Evolutionary conservation across 805 yeast genomes (phyloP), one percentile per base, ranked within the genome.

Genomic region (Komagataella kurtzmanii): DNA sequence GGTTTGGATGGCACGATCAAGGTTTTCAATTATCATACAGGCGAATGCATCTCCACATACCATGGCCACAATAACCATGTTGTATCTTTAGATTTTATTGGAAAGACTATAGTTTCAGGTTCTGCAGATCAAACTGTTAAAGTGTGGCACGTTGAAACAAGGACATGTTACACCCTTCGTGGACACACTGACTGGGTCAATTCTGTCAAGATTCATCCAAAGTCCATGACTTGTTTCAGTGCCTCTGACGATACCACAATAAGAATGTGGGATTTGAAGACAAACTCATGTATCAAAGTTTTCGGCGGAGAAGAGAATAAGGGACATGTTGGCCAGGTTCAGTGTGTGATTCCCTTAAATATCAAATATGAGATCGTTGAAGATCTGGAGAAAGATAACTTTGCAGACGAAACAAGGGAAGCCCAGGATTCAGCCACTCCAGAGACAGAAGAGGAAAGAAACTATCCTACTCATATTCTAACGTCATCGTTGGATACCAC

Each of bases 161-260:
- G 96, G 67, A 86, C 95, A 0, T 93, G 97, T 62, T 88, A 85
- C 66, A 89, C 98, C 0, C 72, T 93, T 53, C 74, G 97, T 46
- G 99, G 99, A 6, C 99, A 93, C 64, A 77, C 85, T 0, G 97
- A 87, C 58, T 83, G 95, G 81, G 97, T 93, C 17, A 89, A 88
- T 57, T 80, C 86, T 55, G 98, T 93, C 51, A 86, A 86, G 68
- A 80, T 90, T 52, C 96, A 90, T 65, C 76, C 86, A 3, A 78
- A 78, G 52, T 81, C 95, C 47, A 79, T 80, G 54, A 84, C 95
- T 1, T 76, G 89, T 17, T 88, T 85, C 66, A 82, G 93, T 61
- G 88, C 95, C 3, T 81, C 91, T 45, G 99, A 93, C 65, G 99
- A 93, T 64, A 77, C 88, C 46, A 89, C 97, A 0, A 85, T 90